phyloP scores from a whole-genome alignment of 768 basidiomycete species.

The Mycena floridula region DNA sequence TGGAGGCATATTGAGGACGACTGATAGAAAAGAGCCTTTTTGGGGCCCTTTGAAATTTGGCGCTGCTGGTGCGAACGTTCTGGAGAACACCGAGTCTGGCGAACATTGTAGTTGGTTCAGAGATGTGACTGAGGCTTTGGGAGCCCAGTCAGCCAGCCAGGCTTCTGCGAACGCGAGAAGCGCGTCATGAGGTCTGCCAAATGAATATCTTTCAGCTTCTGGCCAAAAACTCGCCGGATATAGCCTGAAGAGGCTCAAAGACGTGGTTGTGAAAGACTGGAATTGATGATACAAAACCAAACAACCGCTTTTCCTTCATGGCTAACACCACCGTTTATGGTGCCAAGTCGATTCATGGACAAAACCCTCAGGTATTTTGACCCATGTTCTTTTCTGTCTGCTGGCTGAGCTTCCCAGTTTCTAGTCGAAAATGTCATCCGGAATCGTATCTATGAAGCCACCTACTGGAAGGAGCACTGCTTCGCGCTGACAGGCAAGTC shows the following conservation, averaged over 20 bases:
- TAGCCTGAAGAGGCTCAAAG: background rate
- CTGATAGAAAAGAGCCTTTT: background rate
- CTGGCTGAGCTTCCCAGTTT: conserved; percentile 44
- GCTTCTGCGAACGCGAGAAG: too few species aligned
- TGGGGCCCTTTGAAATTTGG: too few species aligned
- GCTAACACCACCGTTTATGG: conserved; percentile 55
- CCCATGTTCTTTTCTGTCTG: background rate
- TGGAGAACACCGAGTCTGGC: too few species aligned
- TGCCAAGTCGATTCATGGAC: conserved; percentile 88
- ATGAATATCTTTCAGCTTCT: too few species aligned
- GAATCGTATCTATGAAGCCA: conserved; percentile 90
- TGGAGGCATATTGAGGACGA: background rate
- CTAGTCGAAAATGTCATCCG: conserved; percentile 96
- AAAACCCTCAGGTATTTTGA: conserved; percentile 81
- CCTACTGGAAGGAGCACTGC: conserved; percentile 98
- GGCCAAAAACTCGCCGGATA: too few species aligned
- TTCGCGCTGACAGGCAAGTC: conserved; percentile 87
- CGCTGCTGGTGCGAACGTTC: too few species aligned
- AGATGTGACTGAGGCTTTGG: too few species aligned
- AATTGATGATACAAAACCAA: too few species aligned
- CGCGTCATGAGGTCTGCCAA: conserved; percentile 5
- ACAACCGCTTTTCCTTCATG: conserved; percentile 10
- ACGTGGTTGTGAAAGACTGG: background rate
- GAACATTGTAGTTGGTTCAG: too few species aligned
- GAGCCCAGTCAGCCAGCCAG: too few species aligned